These are phyloP conservation scores for Syzygium syzygioides DNA, from an alignment of 441 rosid genomes.

Conservation along the genomic window DNA sequence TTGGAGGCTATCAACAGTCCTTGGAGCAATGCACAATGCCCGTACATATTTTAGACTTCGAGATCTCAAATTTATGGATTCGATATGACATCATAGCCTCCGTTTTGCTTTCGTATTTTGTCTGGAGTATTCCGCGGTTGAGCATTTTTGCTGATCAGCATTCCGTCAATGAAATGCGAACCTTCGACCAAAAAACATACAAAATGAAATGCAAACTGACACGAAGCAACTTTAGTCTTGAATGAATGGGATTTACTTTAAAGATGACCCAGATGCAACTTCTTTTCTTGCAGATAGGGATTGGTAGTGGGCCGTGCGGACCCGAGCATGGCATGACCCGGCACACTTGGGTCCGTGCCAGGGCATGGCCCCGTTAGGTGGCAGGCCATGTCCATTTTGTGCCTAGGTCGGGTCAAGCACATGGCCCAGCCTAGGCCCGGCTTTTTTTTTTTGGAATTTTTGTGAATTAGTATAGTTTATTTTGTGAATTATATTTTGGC, in stretches of 20 bases:
- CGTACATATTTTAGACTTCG: not conserved
- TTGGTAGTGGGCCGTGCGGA: not conserved
- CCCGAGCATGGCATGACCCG: rapidly evolving
- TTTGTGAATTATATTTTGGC: not conserved
- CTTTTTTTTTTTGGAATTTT: not conserved
- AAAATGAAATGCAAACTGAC: not conserved
- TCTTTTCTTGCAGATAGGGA: not conserved
- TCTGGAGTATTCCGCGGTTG: not conserved
- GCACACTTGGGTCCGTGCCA: not conserved
- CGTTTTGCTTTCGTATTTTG: too few species aligned
- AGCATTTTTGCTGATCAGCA: not conserved
- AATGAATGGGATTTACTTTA: not conserved
- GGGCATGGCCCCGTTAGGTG: not conserved
- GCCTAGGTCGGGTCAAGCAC: not conserved
- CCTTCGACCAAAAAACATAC: too few species aligned
- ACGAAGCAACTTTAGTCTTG: not conserved
- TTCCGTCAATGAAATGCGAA: not conserved
- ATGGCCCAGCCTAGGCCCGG: not conserved
- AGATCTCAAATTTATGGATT: not conserved
- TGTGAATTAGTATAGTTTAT: not conserved
- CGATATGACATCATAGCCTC: not conserved
- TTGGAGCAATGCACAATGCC: not conserved
- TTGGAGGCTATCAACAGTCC: not conserved
- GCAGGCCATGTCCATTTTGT: not conserved
- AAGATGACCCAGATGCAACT: not conserved